Conservation (phyloP, 768 basidiomycete genomes). For the Hygrocybe coccinea region DNA sequence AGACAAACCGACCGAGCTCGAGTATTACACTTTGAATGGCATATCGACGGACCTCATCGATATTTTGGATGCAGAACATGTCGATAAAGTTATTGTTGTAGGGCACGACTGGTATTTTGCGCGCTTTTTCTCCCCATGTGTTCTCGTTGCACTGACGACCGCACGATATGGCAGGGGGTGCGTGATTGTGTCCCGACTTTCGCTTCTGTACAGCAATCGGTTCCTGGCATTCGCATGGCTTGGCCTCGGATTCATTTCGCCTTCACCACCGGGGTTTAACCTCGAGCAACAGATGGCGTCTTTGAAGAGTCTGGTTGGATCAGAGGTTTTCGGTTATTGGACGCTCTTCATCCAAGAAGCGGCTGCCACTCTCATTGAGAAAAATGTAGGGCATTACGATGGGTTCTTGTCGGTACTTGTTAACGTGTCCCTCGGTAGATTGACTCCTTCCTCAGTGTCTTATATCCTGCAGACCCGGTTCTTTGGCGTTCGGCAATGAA, state of each 20-base stretch:
- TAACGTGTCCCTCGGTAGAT: constrained; percentile 19
- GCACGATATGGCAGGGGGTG: constrained; percentile 32
- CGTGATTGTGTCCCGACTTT: constrained; percentile 29
- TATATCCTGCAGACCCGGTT: constrained; percentile 32
- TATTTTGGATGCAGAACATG: constrained; percentile 35
- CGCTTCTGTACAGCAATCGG: constrained; percentile 34
- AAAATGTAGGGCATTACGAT: constrained; percentile 27
- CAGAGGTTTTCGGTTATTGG: constrained; percentile 35
- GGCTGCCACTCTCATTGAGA: constrained; percentile 31
- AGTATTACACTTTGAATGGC: constrained; percentile 31
- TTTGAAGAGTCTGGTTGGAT: constrained; percentile 21
- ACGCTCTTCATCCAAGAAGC: constrained; percentile 33
- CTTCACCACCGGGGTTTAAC: constrained; percentile 15
- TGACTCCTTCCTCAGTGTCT: constrained; percentile 35
- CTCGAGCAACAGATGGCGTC: constrained; percentile 19
- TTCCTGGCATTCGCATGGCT: constrained; percentile 38
- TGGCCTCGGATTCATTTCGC: constrained; percentile 32
- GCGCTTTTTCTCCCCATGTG: neutral
- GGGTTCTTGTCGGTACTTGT: neutral
- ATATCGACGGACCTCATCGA: constrained; percentile 40
- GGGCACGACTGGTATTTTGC: constrained; percentile 41
- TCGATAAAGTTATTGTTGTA: constrained; percentile 33
- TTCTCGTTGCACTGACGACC: neutral
- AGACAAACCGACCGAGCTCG: constrained; percentile 38
- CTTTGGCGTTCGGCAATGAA: constrained; percentile 34